A percentile compares a stretch with the other conserved stretches of the same genome.
phyloP scores from a whole-genome alignment of 2,329 filamentous ascomycete genomes.

The Coniella lustricola region DNA sequence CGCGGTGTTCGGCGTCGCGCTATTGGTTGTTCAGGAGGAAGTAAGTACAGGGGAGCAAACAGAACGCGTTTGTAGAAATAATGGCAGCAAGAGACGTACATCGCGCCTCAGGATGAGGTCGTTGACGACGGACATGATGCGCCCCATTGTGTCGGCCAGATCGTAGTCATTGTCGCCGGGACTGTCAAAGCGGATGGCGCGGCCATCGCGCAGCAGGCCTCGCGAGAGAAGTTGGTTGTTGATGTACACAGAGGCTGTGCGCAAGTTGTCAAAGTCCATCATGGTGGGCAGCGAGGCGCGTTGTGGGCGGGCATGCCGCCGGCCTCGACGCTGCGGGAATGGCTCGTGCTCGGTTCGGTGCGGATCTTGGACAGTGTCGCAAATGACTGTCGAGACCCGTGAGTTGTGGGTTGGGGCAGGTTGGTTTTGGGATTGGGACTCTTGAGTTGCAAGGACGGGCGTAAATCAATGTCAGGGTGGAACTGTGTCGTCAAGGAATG shows the following conservation, averaged over 20 bases:
- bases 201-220: conserved; percentile 59
- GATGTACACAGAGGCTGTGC: conserved; percentile 63
- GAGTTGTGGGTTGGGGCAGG: too few species aligned
- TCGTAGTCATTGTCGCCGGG: conserved; percentile 53
- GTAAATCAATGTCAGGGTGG: too few species aligned
- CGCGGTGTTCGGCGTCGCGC: conserved; percentile 85
- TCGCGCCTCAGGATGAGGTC: conserved; percentile 87
- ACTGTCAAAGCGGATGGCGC: conserved; percentile 74
- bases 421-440: too few species aligned
- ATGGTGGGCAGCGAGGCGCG: conserved; percentile 29
- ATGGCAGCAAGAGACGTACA: conserved; percentile 37
- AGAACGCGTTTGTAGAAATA: neutral
- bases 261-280: conserved; percentile 55
- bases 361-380: too few species aligned
- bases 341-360: too few species aligned
- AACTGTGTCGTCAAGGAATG: too few species aligned
- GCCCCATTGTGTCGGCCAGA: conserved; percentile 62
- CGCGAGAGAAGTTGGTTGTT: conserved; percentile 64
- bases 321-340: neutral
- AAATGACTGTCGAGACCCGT: too few species aligned
- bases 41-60: conserved; percentile 6
- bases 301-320: conserved; percentile 11
- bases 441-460: too few species aligned
- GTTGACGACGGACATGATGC: conserved; percentile 88
- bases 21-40: too few species aligned